Conservation (phyloP, 139 green algal species). For the Astrephomene gubernaculifera region DNA sequence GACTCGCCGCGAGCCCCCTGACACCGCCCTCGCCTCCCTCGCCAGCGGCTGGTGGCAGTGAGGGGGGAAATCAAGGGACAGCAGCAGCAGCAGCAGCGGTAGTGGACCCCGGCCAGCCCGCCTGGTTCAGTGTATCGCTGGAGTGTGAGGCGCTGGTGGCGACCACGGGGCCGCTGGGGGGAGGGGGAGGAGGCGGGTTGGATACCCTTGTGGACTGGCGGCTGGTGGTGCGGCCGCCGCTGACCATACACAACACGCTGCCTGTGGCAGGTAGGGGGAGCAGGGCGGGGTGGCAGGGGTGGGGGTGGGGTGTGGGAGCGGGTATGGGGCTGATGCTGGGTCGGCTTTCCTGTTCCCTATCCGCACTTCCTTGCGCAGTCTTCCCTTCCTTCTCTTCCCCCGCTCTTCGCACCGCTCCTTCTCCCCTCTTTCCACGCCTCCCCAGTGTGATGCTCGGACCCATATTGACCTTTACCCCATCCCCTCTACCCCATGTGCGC, state of each 20-base stretch:
- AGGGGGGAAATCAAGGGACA: no score
- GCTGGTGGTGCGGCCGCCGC: constrained; percentile 73
- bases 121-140: constrained; percentile 77
- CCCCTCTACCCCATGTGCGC: no score
- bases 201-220: constrained; percentile 77
- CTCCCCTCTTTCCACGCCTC: background rate
- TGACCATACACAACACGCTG: constrained; percentile 85
- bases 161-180: background rate
- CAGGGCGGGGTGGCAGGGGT: background rate
- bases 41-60: no score
- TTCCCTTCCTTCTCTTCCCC: background rate
- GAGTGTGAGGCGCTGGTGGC: constrained; percentile 66
- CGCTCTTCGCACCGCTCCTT: background rate
- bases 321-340: background rate
- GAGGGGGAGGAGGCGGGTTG: background rate
- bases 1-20: no score
- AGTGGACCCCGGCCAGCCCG: constrained; percentile 18
- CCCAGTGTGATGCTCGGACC: background rate
- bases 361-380: background rate
- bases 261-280: constrained; percentile 60
- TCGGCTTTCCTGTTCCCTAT: no score
- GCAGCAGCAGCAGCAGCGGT: no score
- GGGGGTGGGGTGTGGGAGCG: background rate
- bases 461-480: no score
- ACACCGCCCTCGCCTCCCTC: no score